Percentiles rank a stretch among this genome's conserved stretches.
Conservation (phyloP, 1,284 basidiomycete genomes). For the Apiotrichum sp. region DNA sequence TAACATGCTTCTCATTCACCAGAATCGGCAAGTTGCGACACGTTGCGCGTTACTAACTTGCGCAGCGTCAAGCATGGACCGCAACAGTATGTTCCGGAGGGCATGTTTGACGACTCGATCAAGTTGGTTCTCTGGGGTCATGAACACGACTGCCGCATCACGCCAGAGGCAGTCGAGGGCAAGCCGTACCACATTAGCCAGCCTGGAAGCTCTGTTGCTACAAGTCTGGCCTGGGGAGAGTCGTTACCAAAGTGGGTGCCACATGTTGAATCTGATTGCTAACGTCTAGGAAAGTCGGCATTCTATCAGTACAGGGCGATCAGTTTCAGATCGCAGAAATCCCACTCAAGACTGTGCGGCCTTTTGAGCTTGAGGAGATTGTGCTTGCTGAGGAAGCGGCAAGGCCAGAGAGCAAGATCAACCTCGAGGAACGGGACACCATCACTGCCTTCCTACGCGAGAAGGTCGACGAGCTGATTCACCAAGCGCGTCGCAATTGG, state of each 20-base stretch:
- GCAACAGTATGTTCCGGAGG: slow-evolving; percentile 87
- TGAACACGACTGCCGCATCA: slow-evolving; percentile 93
- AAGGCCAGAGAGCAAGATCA: slow-evolving; percentile 57
- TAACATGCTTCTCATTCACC: slow-evolving; percentile 88
- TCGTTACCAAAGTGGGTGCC: slow-evolving; percentile 69
- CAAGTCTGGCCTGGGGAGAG: slow-evolving; percentile 85
- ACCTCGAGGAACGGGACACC: slow-evolving; percentile 69
- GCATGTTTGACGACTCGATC: slow-evolving; percentile 92
- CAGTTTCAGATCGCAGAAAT: slow-evolving; percentile 81
- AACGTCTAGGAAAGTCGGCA: slow-evolving; percentile 67
- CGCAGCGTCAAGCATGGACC: slow-evolving; percentile 83
- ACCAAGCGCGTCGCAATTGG: slow-evolving; percentile 69
- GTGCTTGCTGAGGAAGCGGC: slow-evolving; percentile 68
- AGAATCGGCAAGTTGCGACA: slow-evolving; percentile 68
- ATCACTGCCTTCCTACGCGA: slow-evolving; percentile 71
- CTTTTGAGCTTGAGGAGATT: slow-evolving; percentile 88
- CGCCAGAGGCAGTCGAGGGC: slow-evolving; percentile 81
- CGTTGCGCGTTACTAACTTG: neutral
- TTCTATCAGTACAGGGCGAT: slow-evolving; percentile 77
- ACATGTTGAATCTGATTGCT: no score
- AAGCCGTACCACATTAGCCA: slow-evolving; percentile 89
- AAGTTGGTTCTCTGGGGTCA: slow-evolving; percentile 97
- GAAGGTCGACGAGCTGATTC: slow-evolving; percentile 72
- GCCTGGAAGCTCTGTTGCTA: slow-evolving; percentile 92
- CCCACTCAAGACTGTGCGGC: slow-evolving; percentile 81